Evolutionary conservation across 192 early-diverging fungal species (phyloP), one percentile per base, ranked within the genome.

Genomic region (Gonapodya sp.): DNA sequence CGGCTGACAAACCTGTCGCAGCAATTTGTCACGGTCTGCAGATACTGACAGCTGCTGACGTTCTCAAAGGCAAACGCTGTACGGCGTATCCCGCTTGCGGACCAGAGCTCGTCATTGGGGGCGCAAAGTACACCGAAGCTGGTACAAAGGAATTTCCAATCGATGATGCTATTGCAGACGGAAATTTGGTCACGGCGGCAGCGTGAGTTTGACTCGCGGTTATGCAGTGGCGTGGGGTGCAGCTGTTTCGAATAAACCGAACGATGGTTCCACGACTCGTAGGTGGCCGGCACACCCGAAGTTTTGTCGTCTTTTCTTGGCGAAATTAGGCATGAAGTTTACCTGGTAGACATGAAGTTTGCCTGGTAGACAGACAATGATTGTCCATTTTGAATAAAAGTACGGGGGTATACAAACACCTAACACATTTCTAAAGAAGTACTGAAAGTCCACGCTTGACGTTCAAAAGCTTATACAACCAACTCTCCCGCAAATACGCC

Each of bases 11-110:
- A 34, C 89, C 89, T 0, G 88, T 90, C 8, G 89, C 88, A 0
- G 84, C 87, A 31, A 83, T 90, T 64, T 90, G 89, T 83, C 88
- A 90, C 36, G 88, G 89, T 1, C 46, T 87, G 81, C 85, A 87
- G 81, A 82, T 87, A 31, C 73, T 87, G 36, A 73, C 87, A 31
- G 85, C 87, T 30, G 83, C 84, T 24, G 85, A 83, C 2, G 86
- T 87, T 18, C 83, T 87, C 0, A 78, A 87, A 37, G 85, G 82
- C 78, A 83, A 85, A 36, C 80, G 81, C 32, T 85, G 85, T 83
- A 85, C 85, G 0, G 81, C 83, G 0, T 83, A 84, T 81, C 83
- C 83, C 8, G 80, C 83, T 82, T 86, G 86, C 82, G 85, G 83
- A 80, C 79, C 84, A 1, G 86, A 87, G 1, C 82, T 87, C n/a